Conservation (phyloP, 768 basidiomycete genomes). For the Gymnopilus dilepis region DNA sequence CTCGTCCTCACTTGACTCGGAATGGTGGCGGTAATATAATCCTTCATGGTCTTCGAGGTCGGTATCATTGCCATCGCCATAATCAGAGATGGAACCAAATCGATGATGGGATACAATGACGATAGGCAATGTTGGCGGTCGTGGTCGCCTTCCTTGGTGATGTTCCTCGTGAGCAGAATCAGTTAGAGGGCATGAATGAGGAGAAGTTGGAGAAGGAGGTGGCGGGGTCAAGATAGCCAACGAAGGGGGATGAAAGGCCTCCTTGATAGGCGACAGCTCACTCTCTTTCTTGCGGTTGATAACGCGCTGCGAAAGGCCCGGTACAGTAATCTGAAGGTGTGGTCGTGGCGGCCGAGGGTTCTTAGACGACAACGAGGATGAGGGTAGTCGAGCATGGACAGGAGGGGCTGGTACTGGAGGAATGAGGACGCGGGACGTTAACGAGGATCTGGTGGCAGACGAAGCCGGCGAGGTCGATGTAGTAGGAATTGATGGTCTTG, state of each 20-base stretch:
- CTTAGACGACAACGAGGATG: not conserved
- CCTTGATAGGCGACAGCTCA: not conserved
- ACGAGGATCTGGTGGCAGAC: not conserved
- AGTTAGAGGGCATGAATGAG: not conserved
- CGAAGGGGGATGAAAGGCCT: not conserved
- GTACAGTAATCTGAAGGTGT: not conserved
- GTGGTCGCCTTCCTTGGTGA: not conserved
- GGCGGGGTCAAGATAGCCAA: not conserved
- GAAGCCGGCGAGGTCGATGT: not conserved
- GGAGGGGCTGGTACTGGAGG: not conserved
- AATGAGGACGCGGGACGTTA: not conserved
- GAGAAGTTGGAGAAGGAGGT: not conserved
- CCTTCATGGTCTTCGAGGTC: too few relatives aligned
- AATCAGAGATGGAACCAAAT: constrained; percentile 12
- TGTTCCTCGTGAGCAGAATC: not conserved
- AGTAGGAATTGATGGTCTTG: too few relatives aligned
- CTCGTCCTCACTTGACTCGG: not conserved
- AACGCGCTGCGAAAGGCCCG: not conserved
- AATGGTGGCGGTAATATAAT: too few relatives aligned
- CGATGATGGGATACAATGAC: constrained; percentile 22
- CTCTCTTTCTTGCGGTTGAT: not conserved
- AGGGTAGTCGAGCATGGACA: not conserved
- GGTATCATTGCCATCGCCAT: not conserved
- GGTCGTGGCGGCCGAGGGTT: not conserved
- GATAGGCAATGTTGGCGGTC: constrained; percentile 10